These are phyloP conservation scores for Silene coronaria DNA, from an alignment of 179 eudicot genomes.

Conservation along the genomic window DNA sequence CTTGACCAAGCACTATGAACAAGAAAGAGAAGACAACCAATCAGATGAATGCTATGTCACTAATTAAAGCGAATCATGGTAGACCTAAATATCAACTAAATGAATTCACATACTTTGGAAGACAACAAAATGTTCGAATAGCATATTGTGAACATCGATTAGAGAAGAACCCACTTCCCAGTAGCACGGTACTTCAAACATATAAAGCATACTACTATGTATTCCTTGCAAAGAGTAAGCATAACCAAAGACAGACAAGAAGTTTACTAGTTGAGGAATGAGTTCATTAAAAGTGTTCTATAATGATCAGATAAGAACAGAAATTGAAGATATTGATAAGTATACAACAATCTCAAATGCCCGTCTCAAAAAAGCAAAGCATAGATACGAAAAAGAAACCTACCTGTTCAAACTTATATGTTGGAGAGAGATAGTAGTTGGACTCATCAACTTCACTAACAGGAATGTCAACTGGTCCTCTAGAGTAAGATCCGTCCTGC, in stretches of 20 bases:
- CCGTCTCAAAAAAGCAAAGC: background rate
- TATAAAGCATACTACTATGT: background rate
- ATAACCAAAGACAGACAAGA: background rate
- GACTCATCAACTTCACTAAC: conserved; percentile 65
- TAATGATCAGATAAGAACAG: conserved; percentile 3
- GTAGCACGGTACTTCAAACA: background rate
- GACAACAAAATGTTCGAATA: conserved; percentile 4
- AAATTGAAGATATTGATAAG: background rate
- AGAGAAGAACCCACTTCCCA: background rate
- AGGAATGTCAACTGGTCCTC: conserved; percentile 94
- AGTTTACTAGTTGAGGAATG: background rate
- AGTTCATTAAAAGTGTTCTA: background rate
- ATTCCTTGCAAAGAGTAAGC: background rate
- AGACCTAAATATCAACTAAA: background rate
- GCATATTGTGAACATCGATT: background rate
- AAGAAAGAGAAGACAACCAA: conserved; percentile 15
- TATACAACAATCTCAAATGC: background rate
- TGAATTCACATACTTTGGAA: background rate
- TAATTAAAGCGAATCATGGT: background rate
- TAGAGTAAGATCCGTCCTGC: conserved; percentile 96
- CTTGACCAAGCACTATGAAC: conserved; percentile 84
- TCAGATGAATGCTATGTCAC: background rate
- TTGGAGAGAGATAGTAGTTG: conserved; percentile 70
- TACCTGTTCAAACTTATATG: conserved; percentile 91
- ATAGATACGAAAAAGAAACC: conserved; percentile 20